Evolutionary conservation across 768 basidiomycete genomes (phyloP), one percentile per base, ranked within the genome.

Genomic region (Imleria badia): DNA sequence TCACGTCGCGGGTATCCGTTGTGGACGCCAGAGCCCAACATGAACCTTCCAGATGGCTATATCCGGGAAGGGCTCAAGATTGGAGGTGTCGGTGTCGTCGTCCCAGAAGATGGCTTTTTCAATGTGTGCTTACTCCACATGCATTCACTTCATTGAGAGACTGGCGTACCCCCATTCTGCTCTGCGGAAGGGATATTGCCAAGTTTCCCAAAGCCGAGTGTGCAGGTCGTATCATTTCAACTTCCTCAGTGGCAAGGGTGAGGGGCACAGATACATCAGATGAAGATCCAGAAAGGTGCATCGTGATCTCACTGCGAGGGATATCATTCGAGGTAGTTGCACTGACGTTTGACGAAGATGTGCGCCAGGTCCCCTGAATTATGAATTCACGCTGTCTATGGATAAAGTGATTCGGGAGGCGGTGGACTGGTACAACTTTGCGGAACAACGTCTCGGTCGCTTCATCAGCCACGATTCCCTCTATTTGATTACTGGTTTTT

Each of bases 31-130:
- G 64, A 67, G 12, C 66, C 69, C 0, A 59, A 63, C 39, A 52
- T 52, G 43, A 54, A 39, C 11, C 56, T 72, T 13, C 67, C 68
- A 8, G 46, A 51, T 5, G 45, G 51, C 1, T 71, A 75, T 30
- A 53, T 59, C 22, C 44, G 33, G 9, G 42, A 57, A 26, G 73
- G 72, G 1, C 59, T 71, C 45, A 65, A 56, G 36, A 71, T 74
- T 9, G 75, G 74, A 2, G 74, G 76, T 50, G 69, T 75, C 4
- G 71, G 72, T 4, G 60, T 73, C 29, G 50, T 75, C 23, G 66
- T 61, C 29, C 56, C 68, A 8, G 60, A 60, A 13, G 59, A 64
- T 31, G 74, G 73, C 48, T 65, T 74, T 5, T 76, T 75, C 58
- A 74, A 73, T 29, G 62, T 73, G 1, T 71, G 64, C 40, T 54